Base-by-base conservation (phyloP, 495 filamentous ascomycete genomes). In the Penicillium canariense region DNA sequence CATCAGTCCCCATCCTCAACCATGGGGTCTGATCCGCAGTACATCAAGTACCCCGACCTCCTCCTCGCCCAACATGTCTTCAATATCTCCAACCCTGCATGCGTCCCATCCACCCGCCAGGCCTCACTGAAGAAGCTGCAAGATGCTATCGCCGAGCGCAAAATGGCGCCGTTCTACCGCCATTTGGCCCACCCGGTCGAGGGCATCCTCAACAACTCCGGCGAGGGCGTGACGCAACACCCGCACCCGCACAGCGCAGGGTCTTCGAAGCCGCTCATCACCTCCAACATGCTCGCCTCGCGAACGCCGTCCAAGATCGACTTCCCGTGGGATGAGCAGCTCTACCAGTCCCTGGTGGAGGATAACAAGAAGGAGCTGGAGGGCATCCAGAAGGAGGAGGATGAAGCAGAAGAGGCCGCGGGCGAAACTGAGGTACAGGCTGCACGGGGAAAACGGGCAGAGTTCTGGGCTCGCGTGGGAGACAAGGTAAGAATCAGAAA, bases 11-110 rank as follows among this genome's bases (percentile, higher is more conserved):
- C 56, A 31, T 32, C 50, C 65, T 59, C 57, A 74, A 87, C 53
- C 61, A 98, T 98, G 94, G 94, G 92, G 63, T 90, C 90, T 66
- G 94, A 98, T 79, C 92, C 91, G 50, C 94, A 96, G 71, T 97
- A 94, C 78, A 87, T 90, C 63, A 92, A 91, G 73, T 97, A 91
- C 74, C 94, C 94, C 49, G 79, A 94, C 68, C 88, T 98, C 67
- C 79, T 87, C 63, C 84, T 98, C 68, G 85, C 94, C 60, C 95
- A 97, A 80, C 86, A 96, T 75, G 92, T 98, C 77, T 98, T 98
- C 82, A 90, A 89, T 69, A 81, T 97, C 76, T 92, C 90, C 62
- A 96, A 96, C 75, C 86, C 91, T 58, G 85, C 88, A 61, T 84
- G 91, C 54, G 68, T 86, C 25, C 75, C 80, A 54, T 56, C 81